Base-by-base conservation (phyloP, 345 rosid species). In the Punica granatum region DNA sequence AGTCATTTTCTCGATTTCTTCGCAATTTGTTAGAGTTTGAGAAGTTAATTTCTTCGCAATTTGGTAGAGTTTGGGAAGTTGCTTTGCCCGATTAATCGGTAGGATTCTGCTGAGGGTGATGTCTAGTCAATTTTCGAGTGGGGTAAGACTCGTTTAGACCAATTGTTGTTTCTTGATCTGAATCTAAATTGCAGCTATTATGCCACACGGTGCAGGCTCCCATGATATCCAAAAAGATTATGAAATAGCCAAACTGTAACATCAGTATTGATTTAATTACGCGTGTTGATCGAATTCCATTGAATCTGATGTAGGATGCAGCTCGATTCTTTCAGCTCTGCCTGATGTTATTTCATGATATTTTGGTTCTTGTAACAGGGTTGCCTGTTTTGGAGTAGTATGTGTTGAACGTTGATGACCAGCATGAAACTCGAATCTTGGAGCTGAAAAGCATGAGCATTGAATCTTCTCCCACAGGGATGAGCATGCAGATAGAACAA, bases 401-500 rank as follows among this genome's bases (percentile, higher is more conserved):
- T 21, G 58, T n/a, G 34, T 26, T 26, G 19, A 44, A 26, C 26
- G 61, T 14, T 30, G 61, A 51, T n/a, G 58, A 51, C 58, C 30
- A n/a, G n/a, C n/a, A n/a, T n/a, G n/a, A 37, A 37, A 37, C 6
- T 56, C 19, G 30, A 26, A 18, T 56, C 4, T 56, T 34, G 51
- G 74, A 70, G 76, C 69, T 67, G 72, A 66, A 56, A 70, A 69
- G 76, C 71, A 74, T 66, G 58, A 60, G 63, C 33, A 44, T 73
- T 34, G 59, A 73, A 69, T 67, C 46, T 58, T 74, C 68, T 32
- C 69, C 74, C 79, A 66, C 78, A 75, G 80, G 73, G 42, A 63
- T 70, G 69, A 72, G 41, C 66, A 79, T 83, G 79, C 73, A 70
- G 71, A 79, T 71, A 71, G 87, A 80, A 59, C 69, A 78, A 67